Base-by-base conservation (phyloP, 2,329 filamentous ascomycete species). In the Dactylellina cionopaga region DNA sequence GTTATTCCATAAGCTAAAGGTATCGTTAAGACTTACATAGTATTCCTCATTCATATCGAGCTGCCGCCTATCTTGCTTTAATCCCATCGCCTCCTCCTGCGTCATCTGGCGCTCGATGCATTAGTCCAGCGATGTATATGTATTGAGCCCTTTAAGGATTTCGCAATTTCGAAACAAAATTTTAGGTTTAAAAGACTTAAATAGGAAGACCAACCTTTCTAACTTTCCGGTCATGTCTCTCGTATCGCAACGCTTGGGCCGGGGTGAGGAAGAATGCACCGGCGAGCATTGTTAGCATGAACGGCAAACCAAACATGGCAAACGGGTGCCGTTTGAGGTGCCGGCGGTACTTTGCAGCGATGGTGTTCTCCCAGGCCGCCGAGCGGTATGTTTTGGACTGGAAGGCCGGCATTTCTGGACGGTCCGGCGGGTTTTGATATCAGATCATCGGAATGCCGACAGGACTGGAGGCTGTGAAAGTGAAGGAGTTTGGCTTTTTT, bases 241-340 rank as follows among this genome's bases (percentile, higher is more conserved):
- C 95, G 81, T 98, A 99, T 68, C 96, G 87, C 51, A 99, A 84
- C 11, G 96, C 95, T 19, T 96, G 94, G 3, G 94, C 95, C 0
- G 94, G 95, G 0, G 95, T 98, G 51, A 99, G 86, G 77, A 96
- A 90, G 81, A 99, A 99, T 2, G 92, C 96, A 0, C 92, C 94
- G 1, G 90, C 92, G 24, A 99, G 87, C 79, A 99, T 96, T 68
- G 96, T 89, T 64, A 87, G 83, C 76, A 99, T 86, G 81, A 99
- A 99, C 0, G 95, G 96, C 2, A 99, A 85, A 1, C 96, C 96
- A 80, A 99, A 99, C 74, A 96, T 87, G 25, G 92, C 83, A 80
- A 99, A 99, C 0, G 95, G 96, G 77, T 91, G 92, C 78, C 86
- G 89, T 68, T 87, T 84, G 76, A 99, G 87, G 70, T 87, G 81